phyloP scores from a whole-genome alignment of 129 eudicot species.

The Escallonia rubra region DNA sequence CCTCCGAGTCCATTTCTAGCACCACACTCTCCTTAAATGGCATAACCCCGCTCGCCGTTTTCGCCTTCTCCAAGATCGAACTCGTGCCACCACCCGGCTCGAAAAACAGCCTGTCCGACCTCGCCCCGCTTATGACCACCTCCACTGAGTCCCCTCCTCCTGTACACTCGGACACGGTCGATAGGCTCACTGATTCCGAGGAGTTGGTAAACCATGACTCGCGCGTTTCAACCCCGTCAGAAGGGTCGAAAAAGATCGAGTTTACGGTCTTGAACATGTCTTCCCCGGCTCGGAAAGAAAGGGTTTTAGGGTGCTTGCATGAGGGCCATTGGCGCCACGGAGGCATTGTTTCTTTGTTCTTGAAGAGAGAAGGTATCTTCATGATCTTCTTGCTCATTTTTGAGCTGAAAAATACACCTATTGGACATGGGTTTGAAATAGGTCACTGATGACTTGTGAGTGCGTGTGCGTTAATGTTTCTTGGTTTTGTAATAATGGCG shows the following conservation, averaged over 20 bases:
- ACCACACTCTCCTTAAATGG: slow-evolving; percentile 66
- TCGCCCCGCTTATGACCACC: slow-evolving; percentile 51
- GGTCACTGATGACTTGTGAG: too few species aligned
- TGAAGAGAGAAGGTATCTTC: slow-evolving; percentile 60
- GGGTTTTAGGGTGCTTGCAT: slow-evolving; percentile 71
- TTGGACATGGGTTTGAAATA: too few species aligned
- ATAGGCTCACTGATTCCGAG: slow-evolving; percentile 52
- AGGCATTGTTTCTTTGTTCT: slow-evolving; percentile 33
- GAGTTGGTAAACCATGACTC: slow-evolving; percentile 62
- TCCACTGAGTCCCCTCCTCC: slow-evolving; percentile 38
- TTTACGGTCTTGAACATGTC: slow-evolving; percentile 73
- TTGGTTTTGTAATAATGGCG: slow-evolving; percentile 22
- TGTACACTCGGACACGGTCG: slow-evolving; percentile 49
- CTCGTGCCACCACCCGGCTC: slow-evolving; percentile 52
- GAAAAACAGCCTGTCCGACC: slow-evolving; percentile 61
- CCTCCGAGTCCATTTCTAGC: slow-evolving; percentile 60
- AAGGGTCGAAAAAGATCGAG: slow-evolving; percentile 55
- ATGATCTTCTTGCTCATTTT: slow-evolving; percentile 36
- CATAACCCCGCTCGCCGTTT: neutral
- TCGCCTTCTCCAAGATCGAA: slow-evolving; percentile 31
- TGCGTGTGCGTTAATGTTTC: slow-evolving; percentile 3
- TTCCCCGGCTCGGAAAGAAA: slow-evolving; percentile 57
- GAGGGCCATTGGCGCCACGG: slow-evolving; percentile 65
- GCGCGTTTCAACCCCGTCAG: slow-evolving; percentile 31
- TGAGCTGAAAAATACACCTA: neutral